Percentiles rank a stretch among this genome's conserved stretches.
These are phyloP conservation scores for Thinopyrum elongatum DNA, from an alignment of 176 grass and related monocot genomes.

Conservation along the genomic window DNA sequence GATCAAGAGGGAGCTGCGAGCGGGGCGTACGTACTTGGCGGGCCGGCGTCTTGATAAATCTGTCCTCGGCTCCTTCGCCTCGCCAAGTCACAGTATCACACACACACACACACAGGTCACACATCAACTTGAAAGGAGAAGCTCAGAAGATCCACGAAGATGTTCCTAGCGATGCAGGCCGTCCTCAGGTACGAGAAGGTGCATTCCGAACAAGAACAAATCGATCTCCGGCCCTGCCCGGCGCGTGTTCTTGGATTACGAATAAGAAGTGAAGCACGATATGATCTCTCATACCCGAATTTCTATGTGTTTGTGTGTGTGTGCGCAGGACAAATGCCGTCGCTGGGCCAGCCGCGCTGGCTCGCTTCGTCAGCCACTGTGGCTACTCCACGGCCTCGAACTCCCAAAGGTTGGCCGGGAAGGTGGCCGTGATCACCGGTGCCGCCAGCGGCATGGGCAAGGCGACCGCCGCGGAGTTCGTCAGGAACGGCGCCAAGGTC, in stretches of 20 bases:
- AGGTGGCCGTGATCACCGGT: conserved; percentile 71
- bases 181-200: neutral
- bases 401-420: conserved; percentile 43
- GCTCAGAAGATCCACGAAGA: neutral
- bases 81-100: too few relatives aligned
- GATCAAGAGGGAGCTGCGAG: too few relatives aligned
- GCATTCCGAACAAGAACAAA: neutral
- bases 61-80: too few relatives aligned
- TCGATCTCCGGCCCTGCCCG: too few relatives aligned
- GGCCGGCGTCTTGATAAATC: too few relatives aligned
- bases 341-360: neutral
- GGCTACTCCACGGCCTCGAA: neutral
- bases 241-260: neutral
- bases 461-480: too few relatives aligned
- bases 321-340: neutral
- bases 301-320: neutral
- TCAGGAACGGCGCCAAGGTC: too few relatives aligned
- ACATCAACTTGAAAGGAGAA: too few relatives aligned
- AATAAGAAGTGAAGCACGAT: too few relatives aligned
- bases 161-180: neutral
- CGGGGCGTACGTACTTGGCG: too few relatives aligned
- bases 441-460: conserved; percentile 41
- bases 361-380: neutral
- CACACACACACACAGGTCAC: too few relatives aligned
- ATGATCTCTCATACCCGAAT: too few relatives aligned